phyloP scores from a whole-genome alignment of 192 early-diverging fungal genomes.

The Umbelopsis ramanniana region DNA sequence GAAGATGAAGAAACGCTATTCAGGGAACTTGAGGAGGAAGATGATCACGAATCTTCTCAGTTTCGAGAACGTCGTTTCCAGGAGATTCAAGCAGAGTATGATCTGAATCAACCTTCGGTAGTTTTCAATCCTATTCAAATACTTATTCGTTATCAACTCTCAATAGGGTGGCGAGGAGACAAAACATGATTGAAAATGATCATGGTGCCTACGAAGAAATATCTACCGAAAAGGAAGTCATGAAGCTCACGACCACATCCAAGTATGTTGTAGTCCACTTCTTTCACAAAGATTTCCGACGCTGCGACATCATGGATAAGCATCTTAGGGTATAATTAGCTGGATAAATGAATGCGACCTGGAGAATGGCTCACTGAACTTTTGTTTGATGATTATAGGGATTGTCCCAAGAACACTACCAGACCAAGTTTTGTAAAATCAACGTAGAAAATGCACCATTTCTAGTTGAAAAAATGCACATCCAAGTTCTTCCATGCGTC shows the following conservation, averaged over 20 bases:
- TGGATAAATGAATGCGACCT: background rate
- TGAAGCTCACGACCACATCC: constrained; percentile 76
- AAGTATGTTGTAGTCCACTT: constrained; percentile 86
- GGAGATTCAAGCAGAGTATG: constrained; percentile 85
- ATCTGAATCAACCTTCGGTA: background rate
- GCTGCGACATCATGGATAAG: constrained; percentile 92
- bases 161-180: constrained; percentile 61
- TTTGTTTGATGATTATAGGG: background rate
- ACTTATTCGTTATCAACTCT: background rate
- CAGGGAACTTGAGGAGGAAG: constrained; percentile 86
- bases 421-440: constrained; percentile 88
- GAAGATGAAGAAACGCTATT: constrained; percentile 78
- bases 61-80: constrained; percentile 85
- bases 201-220: constrained; percentile 83
- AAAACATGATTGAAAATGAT: constrained; percentile 61
- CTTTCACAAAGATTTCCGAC: constrained; percentile 89
- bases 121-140: background rate
- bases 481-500: constrained; percentile 89
- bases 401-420: constrained; percentile 79
- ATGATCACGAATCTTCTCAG: constrained; percentile 66
- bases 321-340: constrained; percentile 68
- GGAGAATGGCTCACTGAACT: background rate
- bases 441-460: constrained; percentile 91
- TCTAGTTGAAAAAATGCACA: constrained; percentile 84
- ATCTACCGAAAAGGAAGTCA: constrained; percentile 79